Base-by-base conservation (phyloP, 257 asterid genomes). In the Primulina eburnea region DNA sequence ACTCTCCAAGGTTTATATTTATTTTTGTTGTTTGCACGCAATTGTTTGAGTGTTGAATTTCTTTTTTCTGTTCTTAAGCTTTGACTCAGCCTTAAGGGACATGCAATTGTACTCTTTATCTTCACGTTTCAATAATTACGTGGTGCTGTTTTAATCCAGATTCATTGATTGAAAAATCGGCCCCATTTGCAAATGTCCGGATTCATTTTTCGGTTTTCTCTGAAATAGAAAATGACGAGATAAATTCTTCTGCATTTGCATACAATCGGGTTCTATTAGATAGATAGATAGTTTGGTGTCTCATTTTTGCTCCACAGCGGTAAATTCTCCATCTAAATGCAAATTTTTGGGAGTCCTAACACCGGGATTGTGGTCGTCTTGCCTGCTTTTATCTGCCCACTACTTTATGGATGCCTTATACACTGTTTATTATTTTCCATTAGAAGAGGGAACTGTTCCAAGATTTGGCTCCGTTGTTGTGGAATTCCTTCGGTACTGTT, bases 391-490 rank as follows among this genome's bases (percentile, higher is more conserved):
- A 57, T 12, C 33, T 57, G 71, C 16, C 68, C 60, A 50, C 21
- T 59, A 20, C 10, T 56, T 55, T 37, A 63, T 73, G 29, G 10
- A 11, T 50, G 18, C 24, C 62, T 72, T 18, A 35, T 58, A 62
- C 34, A 64, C n/a, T 63, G 60, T 77, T 79, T 68, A 71, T 67
- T 74, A 50, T 73, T 59, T 74, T 78, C 50, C 60, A 70, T 63
- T 76, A 93, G 99, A 93, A 86, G 87, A 84, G 99, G 64, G 97
- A 86, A 75, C 65, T 86, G 69, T 93, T 93, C 79, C 96, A 83
- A 83, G 97, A 93, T 75, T 85, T 93, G 74, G 99, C 96, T 65
- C 99, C 97, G n/a, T 58, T 89, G 64, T 82, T 94, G 32, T 94
- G 99, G 97, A 84, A 94, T 76, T 88, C 99, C 60, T 89, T 86